phyloP scores from a whole-genome alignment of 2,329 filamentous ascomycete species.

The Parastagonospora avenae region DNA sequence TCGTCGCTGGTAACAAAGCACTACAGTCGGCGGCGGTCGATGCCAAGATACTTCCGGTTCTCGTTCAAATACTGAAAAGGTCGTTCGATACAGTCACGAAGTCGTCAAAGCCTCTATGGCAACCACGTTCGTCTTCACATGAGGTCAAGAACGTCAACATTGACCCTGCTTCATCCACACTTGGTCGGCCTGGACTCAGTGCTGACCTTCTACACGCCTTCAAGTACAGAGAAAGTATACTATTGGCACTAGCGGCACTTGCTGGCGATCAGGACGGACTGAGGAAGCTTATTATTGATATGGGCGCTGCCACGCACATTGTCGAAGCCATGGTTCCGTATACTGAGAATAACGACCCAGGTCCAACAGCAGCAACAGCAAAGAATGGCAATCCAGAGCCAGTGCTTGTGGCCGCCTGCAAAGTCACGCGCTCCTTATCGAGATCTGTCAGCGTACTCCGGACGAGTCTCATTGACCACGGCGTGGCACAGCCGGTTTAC shows the following conservation, averaged over 20 bases:
- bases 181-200: constrained; percentile 40
- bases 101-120: constrained; percentile 60
- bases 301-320: constrained; percentile 80
- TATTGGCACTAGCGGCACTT: constrained; percentile 82
- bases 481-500: constrained; percentile 77
- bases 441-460: constrained; percentile 83
- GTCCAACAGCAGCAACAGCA: constrained; percentile 38
- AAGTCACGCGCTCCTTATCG: constrained; percentile 78
- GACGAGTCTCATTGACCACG: constrained; percentile 85
- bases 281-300: constrained; percentile 79
- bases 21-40: constrained; percentile 85
- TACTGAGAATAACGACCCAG: constrained; percentile 45
- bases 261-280: constrained; percentile 82
- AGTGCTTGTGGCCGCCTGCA: constrained; percentile 85
- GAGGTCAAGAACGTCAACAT: constrained; percentile 31
- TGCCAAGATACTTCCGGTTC: constrained; percentile 63
- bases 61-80: constrained; percentile 68
- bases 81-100: constrained; percentile 66
- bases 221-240: constrained; percentile 73
- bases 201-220: constrained; percentile 70
- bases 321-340: constrained; percentile 78
- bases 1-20: constrained; percentile 77
- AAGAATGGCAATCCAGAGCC: constrained; percentile 76
- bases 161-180: constrained; percentile 38
- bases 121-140: constrained; percentile 42